Percentiles rank a stretch among this genome's conserved stretches.
phyloP scores from a whole-genome alignment of 2,329 filamentous ascomycete species.

The Ascochyta rabiei region DNA sequence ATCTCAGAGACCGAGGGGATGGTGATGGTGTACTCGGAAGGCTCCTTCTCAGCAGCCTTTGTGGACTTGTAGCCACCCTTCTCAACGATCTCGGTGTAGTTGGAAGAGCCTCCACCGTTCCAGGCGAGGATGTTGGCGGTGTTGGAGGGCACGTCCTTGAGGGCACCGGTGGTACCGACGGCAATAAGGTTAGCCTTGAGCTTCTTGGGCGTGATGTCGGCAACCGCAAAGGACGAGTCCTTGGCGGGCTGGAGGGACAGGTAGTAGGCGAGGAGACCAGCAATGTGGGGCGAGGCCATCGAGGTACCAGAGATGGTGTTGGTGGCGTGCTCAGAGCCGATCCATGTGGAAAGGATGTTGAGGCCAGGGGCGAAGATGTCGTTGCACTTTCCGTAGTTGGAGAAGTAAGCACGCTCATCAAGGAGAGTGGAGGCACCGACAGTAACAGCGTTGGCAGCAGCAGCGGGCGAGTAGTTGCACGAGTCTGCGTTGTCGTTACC shows the following conservation, averaged over 20 bases:
- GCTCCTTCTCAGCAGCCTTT: slow-evolving; percentile 38
- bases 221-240: slow-evolving; percentile 90
- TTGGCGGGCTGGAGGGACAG: slow-evolving; percentile 90
- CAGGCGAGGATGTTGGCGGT: slow-evolving; percentile 96
- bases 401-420: slow-evolving; percentile 99
- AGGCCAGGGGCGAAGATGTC: slow-evolving; percentile 98
- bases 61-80: slow-evolving; percentile 71
- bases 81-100: slow-evolving; percentile 83
- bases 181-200: slow-evolving; percentile 87
- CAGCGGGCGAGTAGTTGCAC: slow-evolving; percentile 98
- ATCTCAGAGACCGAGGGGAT: slow-evolving; percentile 46
- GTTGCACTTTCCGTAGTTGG: slow-evolving; percentile 99
- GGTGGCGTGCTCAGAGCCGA: slow-evolving; percentile 91
- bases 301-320: slow-evolving; percentile 90
- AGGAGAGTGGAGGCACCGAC: slow-evolving; percentile 93
- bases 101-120: slow-evolving; percentile 95
- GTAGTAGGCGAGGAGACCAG: slow-evolving; percentile 96
- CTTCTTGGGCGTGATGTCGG: slow-evolving; percentile 88
- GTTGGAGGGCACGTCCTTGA: slow-evolving; percentile 80
- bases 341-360: slow-evolving; percentile 98
- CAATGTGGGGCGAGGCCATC: slow-evolving; percentile 73
- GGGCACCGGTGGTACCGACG: slow-evolving; percentile 78
- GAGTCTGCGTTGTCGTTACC: slow-evolving; percentile 99
- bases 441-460: slow-evolving; percentile 88
- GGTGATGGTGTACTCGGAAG: slow-evolving; percentile 48